Evolutionary conservation across 2,329 filamentous ascomycete species (phyloP).

Genomic region (Nemania serpens): DNA sequence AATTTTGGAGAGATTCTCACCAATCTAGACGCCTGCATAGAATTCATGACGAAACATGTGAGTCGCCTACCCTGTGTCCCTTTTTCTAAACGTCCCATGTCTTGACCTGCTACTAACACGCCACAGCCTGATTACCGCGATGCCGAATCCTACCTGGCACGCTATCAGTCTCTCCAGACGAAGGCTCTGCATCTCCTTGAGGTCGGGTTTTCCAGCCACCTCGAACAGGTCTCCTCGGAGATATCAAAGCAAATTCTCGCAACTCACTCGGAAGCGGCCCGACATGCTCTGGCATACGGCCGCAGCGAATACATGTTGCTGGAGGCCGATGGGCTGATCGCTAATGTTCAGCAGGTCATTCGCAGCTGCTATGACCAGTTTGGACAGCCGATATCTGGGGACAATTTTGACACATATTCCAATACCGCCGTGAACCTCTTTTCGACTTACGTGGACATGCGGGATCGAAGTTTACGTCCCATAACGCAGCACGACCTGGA

Average conservation of each 20-base stretch:
- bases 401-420: constrained; percentile 57
- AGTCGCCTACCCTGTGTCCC: constrained; percentile 8
- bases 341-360: constrained; percentile 59
- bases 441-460: constrained; percentile 55
- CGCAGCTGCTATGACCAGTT: constrained; percentile 57
- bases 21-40: constrained; percentile 86
- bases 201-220: constrained; percentile 57
- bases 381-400: constrained; percentile 51
- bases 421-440: constrained; percentile 61
- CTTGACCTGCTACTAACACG: constrained; percentile 25
- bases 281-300: constrained; percentile 63
- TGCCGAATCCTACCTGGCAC: constrained; percentile 82
- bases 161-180: constrained; percentile 80
- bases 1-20: constrained; percentile 87
- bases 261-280: constrained; percentile 63
- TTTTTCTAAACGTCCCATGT: no score
- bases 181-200: constrained; percentile 67
- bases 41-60: constrained; percentile 89
- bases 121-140: constrained; percentile 79
- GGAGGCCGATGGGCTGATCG: constrained; percentile 60
- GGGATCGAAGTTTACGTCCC: constrained; percentile 58
- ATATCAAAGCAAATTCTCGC: constrained; percentile 58
- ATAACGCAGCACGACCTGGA: constrained; percentile 60
- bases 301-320: constrained; percentile 63
- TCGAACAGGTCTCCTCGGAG: constrained; percentile 60